Evolutionary conservation across 305 asterid genomes (phyloP), one percentile per base, ranked within the genome.

Genomic region (Solanum hybrid): DNA sequence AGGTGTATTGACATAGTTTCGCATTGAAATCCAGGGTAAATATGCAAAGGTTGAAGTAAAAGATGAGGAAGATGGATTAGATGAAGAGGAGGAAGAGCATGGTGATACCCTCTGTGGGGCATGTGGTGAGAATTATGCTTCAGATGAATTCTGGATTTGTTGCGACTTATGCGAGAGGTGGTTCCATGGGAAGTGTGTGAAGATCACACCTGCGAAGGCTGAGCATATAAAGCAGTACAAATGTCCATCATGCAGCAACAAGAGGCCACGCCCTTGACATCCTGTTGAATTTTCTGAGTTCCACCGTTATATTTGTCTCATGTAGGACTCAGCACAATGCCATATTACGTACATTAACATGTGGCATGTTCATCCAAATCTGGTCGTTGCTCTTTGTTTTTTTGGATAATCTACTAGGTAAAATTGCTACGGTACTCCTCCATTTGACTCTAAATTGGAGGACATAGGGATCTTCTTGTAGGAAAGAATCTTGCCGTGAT

Each of bases 161-260:
- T 93, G 94, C 41, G 95, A 93, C 88, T 79, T 90, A 20, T 93
- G 95, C 70, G 94, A 93, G 92, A 92, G 87, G 89, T 93, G 94
- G 95, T 93, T 91, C 94, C 94, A 93, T 83, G 95, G 95, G 20
- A 91, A 93, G 90, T 93, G 95, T 15, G 94, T 93, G 90, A 93
- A 93, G 91, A 91, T 93, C 89, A 92, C 94, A 77, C 94, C 94
- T 39, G 95, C 94, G 10, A 92, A 89, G 90, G 95, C 95, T 57
- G 94, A 92, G 89, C 92, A 91, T 70, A 93, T 93, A 86, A 92
- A 93, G 93, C 92, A 92, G 87, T 93, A 93, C 91, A 92, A 93
- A 79, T 93, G 95, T 91, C 94, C 95, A 17, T 65, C 92, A 36
- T 93, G 94, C 92, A 91, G 92, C 92, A 91, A 89, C 91, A 82